Evolutionary conservation across 2,329 filamentous ascomycete species (phyloP).

Genomic region (Bipolaris sorokiniana): DNA sequence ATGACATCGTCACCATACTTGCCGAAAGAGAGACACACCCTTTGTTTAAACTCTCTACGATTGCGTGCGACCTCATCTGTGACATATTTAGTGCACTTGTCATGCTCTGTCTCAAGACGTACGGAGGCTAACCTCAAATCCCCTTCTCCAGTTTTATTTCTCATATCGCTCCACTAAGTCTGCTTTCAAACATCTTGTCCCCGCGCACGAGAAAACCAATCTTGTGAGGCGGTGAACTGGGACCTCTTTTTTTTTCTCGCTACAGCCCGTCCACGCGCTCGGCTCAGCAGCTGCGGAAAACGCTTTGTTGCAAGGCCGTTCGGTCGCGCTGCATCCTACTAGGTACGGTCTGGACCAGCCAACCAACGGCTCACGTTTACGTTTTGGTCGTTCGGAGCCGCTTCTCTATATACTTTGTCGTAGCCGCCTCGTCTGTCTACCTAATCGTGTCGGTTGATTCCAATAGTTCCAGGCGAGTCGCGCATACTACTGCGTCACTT

Average conservation of each 20-base stretch:
- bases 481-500: slow-evolving; percentile 26
- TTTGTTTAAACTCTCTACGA: slow-evolving; percentile 8
- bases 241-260: slow-evolving; percentile 11
- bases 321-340: slow-evolving; percentile 20
- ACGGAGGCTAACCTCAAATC: slow-evolving; percentile 14
- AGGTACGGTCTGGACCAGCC: slow-evolving; percentile 30
- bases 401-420: slow-evolving; percentile 21
- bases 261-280: slow-evolving; percentile 28
- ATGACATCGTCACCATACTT: slow-evolving; percentile 23
- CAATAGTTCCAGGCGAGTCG: slow-evolving; percentile 31
- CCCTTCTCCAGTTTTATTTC: slow-evolving; percentile 29
- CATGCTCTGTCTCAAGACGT: slow-evolving; percentile 23
- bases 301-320: slow-evolving; percentile 23
- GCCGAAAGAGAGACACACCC: slow-evolving; percentile 8
- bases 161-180: slow-evolving; percentile 27
- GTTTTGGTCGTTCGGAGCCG: slow-evolving; percentile 23
- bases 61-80: slow-evolving; percentile 17
- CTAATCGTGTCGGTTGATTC: slow-evolving; percentile 27
- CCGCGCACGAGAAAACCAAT: slow-evolving; percentile 22
- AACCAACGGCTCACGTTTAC: slow-evolving; percentile 32
- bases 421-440: slow-evolving; percentile 22
- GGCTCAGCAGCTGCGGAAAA: slow-evolving; percentile 22
- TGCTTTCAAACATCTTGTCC: slow-evolving; percentile 19
- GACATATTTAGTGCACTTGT: slow-evolving; percentile 32
- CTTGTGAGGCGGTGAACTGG: slow-evolving; percentile 38